A percentile compares a stretch with the other conserved stretches of the same genome.
Evolutionary conservation across 495 filamentous ascomycete genomes (phyloP).

Genomic region (Aspergillus kassunensis): DNA sequence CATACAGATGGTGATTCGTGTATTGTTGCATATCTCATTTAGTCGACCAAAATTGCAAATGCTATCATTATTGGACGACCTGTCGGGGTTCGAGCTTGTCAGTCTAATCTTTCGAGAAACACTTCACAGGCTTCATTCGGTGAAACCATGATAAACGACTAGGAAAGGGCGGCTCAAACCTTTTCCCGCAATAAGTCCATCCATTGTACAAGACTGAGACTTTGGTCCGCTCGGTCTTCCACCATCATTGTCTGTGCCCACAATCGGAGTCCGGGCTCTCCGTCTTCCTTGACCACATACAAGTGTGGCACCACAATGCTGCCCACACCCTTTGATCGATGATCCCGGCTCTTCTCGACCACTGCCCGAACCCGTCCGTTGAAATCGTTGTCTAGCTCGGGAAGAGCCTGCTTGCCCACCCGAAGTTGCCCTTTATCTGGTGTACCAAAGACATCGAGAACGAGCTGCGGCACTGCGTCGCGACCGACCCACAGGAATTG

Average conservation of each 20-base stretch:
- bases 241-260: slow-evolving; percentile 97
- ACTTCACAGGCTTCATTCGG: slow-evolving; percentile 8
- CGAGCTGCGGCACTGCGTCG: slow-evolving; percentile 84
- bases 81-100: slow-evolving; percentile 25
- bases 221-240: slow-evolving; percentile 92
- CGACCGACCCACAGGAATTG: slow-evolving; percentile 97
- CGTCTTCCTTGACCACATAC: slow-evolving; percentile 91
- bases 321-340: slow-evolving; percentile 77
- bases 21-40: slow-evolving; percentile 24
- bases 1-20: slow-evolving; percentile 4
- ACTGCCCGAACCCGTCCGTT: slow-evolving; percentile 89
- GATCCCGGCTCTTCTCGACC: slow-evolving; percentile 84
- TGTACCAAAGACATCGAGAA: slow-evolving; percentile 85
- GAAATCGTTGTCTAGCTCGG: slow-evolving; percentile 90
- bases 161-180: slow-evolving; percentile 55
- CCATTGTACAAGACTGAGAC: slow-evolving; percentile 88
- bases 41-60: slow-evolving; percentile 22
- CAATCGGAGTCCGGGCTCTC: slow-evolving; percentile 88
- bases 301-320: slow-evolving; percentile 89
- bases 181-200: slow-evolving; percentile 91
- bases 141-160: slow-evolving; percentile 1
- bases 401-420: slow-evolving; percentile 83
- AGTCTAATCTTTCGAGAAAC: slow-evolving; percentile 19
- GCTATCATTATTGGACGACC: slow-evolving; percentile 33
- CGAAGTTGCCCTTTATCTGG: slow-evolving; percentile 74